Conservation (phyloP, 805 yeast species). For the Ogataea nitratoaversa region DNA sequence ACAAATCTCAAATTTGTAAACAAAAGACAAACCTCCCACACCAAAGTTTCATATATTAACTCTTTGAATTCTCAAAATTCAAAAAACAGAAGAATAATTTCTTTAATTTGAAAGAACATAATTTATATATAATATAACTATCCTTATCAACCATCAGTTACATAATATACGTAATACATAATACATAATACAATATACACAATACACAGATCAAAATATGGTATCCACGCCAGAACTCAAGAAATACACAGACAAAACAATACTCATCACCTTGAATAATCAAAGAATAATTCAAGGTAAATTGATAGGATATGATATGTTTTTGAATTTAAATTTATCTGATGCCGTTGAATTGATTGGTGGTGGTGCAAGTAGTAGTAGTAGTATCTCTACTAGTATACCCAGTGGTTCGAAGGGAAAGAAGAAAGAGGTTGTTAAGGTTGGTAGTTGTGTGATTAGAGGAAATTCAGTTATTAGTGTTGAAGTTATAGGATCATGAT, state of each 20-base stretch:
- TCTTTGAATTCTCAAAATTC: no score
- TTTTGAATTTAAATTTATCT: conserved; percentile 32
- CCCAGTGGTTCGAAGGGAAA: conserved; percentile 1
- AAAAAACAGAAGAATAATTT: no score
- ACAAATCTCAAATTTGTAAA: no score
- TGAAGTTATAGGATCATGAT: conserved; percentile 32
- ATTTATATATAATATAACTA: no score
- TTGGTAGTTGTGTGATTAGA: conserved; percentile 41
- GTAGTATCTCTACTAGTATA: conserved; percentile 2
- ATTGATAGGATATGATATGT: conserved; percentile 78
- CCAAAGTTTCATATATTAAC: no score
- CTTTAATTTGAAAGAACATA: no score
- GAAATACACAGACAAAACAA: conserved; percentile 74
- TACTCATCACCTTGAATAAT: conserved; percentile 74
- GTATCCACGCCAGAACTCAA: conserved; percentile 28
- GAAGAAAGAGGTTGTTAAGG: conserved; percentile 15
- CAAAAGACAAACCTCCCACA: no score
- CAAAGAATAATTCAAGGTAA: conserved; percentile 74
- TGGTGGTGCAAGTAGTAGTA: no score
- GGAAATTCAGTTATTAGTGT: conserved; percentile 51
- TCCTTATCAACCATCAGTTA: no score
- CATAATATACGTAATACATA: no score
- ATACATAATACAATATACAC: no score
- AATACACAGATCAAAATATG: neutral
- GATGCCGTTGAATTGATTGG: conserved; percentile 22